A percentile compares a stretch with the other conserved stretches of the same genome.
Evolutionary conservation across 768 basidiomycete species (phyloP).

Genomic region (Amanita fuliginea): DNA sequence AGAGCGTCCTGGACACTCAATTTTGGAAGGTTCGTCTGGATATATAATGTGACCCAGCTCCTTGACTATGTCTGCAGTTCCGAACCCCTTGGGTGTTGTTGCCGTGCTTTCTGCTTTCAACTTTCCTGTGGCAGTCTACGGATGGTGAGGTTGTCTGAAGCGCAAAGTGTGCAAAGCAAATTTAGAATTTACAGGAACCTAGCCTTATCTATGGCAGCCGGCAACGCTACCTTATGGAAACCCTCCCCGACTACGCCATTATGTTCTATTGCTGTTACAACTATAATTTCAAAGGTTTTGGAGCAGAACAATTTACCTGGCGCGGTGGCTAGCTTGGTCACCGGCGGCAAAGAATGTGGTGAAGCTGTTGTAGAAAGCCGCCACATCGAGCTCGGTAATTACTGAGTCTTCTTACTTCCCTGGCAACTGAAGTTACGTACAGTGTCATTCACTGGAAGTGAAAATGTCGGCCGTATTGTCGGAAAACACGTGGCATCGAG

Average conservation of each 20-base stretch:
- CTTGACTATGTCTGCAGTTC: conserved; percentile 39
- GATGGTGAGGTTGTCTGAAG: conserved; percentile 44
- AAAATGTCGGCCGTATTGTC: conserved; percentile 78
- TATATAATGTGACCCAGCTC: conserved; percentile 7
- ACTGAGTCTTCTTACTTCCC: background rate
- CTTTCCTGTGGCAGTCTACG: conserved; percentile 91
- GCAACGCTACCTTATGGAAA: conserved; percentile 94
- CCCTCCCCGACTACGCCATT: conserved; percentile 84
- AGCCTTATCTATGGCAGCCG: conserved; percentile 76
- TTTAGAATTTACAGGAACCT: conserved; percentile 55
- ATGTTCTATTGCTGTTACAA: conserved; percentile 85
- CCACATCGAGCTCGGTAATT: conserved; percentile 68
- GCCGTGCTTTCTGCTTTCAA: conserved; percentile 89
- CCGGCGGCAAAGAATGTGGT: conserved; percentile 75
- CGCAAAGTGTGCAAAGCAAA: no score
- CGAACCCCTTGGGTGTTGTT: conserved; percentile 73
- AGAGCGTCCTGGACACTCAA: conserved; percentile 84
- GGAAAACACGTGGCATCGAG: conserved; percentile 78
- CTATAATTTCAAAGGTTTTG: conserved; percentile 71
- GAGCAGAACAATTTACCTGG: conserved; percentile 78
- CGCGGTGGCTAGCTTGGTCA: conserved; percentile 73
- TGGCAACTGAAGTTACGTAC: background rate
- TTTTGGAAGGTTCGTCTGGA: conserved; percentile 60
- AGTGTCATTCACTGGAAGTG: conserved; percentile 97
- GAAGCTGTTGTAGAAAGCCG: conserved; percentile 64